Percentiles rank a stretch among this genome's conserved stretches.
phyloP scores from a whole-genome alignment of 495 filamentous ascomycete genomes.

The Neurospora cerealis region DNA sequence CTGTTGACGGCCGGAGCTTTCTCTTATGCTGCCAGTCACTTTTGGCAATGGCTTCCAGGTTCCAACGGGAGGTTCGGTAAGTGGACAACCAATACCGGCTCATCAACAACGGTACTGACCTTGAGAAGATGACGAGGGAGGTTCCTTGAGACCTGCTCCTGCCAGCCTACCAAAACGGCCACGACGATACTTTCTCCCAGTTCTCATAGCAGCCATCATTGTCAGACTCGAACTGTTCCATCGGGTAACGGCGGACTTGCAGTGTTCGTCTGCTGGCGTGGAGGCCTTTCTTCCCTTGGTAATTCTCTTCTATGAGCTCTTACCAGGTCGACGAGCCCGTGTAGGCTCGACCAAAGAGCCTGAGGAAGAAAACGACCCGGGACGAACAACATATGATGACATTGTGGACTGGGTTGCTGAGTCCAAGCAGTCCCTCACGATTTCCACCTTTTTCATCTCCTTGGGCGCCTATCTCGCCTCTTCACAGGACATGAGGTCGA shows the following conservation, averaged over 20 bases:
- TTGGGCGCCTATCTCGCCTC: slow-evolving; percentile 20
- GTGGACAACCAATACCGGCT: background rate
- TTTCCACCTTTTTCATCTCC: slow-evolving; percentile 21
- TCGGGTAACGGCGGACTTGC: slow-evolving; percentile 24
- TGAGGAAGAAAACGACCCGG: slow-evolving; percentile 28
- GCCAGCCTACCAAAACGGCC: slow-evolving; percentile 31
- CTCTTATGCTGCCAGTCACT: slow-evolving; percentile 29
- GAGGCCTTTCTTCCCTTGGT: slow-evolving; percentile 33
- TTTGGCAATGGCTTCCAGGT: slow-evolving; percentile 35
- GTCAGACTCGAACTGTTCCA: slow-evolving; percentile 33
- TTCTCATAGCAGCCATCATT: slow-evolving; percentile 29
- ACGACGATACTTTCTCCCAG: slow-evolving; percentile 30
- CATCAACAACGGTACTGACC: background rate
- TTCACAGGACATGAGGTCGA: slow-evolving; percentile 20
- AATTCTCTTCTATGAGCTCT: slow-evolving; percentile 29
- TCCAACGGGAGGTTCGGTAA: slow-evolving; percentile 35
- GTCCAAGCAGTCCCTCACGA: slow-evolving; percentile 17
- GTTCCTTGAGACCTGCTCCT: slow-evolving; percentile 16
- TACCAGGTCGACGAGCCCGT: slow-evolving; percentile 20
- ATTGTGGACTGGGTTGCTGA: slow-evolving; percentile 24
- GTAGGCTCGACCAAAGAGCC: slow-evolving; percentile 1
- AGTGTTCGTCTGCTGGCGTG: slow-evolving; percentile 29
- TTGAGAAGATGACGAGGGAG: slow-evolving; percentile 28
- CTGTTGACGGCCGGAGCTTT: slow-evolving; percentile 24
- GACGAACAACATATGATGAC: slow-evolving; percentile 27